Percentiles rank a stretch among this genome's conserved stretches.
Conservation (phyloP, 257 asterid genomes). For the Solanum lignicaule region DNA sequence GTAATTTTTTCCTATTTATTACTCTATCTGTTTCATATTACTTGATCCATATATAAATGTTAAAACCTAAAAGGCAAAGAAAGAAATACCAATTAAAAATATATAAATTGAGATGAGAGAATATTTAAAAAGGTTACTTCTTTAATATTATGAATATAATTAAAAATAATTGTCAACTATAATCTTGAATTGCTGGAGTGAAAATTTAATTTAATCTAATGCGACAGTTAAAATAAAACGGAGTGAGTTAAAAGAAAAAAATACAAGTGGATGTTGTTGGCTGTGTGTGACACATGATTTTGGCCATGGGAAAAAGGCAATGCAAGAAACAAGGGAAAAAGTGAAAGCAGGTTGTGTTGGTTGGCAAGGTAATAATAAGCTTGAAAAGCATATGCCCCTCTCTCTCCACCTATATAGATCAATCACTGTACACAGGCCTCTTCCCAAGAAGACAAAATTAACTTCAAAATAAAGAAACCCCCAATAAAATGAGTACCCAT, state of each 20-base stretch:
- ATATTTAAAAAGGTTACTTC: neutral
- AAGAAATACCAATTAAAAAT: neutral
- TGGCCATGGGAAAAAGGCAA: constrained; percentile 24
- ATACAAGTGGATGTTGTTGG: constrained; percentile 27
- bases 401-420: constrained; percentile 15
- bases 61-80: neutral
- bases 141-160: neutral
- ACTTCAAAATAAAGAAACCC: constrained; percentile 9
- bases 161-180: neutral
- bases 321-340: constrained; percentile 44
- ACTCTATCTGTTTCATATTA: neutral
- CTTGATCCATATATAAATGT: neutral
- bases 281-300: constrained; percentile 24
- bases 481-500: neutral
- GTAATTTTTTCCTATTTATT: neutral
- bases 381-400: constrained; percentile 32
- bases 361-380: constrained; percentile 44
- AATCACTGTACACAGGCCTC: neutral
- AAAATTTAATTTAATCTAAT: neutral
- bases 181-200: neutral
- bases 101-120: neutral
- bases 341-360: constrained; percentile 26
- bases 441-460: constrained; percentile 1
- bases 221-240: neutral
- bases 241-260: neutral